phyloP scores from a whole-genome alignment of 495 filamentous ascomycete species.

The Neurospora tetrasperma region DNA sequence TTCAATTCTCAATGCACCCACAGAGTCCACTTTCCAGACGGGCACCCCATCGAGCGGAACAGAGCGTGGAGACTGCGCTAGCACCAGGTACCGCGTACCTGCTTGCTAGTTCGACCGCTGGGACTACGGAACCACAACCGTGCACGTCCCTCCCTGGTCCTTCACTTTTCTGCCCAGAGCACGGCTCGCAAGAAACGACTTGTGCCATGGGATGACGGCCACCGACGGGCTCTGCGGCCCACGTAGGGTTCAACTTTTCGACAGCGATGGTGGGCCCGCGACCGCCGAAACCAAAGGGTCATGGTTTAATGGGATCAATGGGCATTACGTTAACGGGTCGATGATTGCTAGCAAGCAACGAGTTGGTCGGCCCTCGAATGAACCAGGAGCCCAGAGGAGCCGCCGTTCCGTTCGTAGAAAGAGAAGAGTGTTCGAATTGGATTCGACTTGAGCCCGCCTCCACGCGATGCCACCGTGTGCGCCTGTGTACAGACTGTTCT shows the following conservation, averaged over 20 bases:
- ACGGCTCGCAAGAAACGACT: not conserved
- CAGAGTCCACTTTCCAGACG: not conserved
- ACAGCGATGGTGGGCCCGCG: not conserved
- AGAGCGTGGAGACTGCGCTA: not conserved
- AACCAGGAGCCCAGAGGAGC: not conserved
- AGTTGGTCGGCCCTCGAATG: not conserved
- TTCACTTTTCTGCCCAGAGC: not conserved
- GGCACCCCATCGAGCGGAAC: slow-evolving; percentile 1
- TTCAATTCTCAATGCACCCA: slow-evolving; percentile 1
- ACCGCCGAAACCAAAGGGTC: not conserved
- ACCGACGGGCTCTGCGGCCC: not conserved
- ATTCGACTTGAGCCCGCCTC: slow-evolving; percentile 8
- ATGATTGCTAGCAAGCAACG: not conserved
- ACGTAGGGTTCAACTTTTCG: not conserved
- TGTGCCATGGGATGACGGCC: not conserved
- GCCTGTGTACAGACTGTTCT: slow-evolving; percentile 7
- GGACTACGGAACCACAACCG: not conserved
- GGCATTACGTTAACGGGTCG: not conserved
- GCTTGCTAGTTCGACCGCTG: not conserved
- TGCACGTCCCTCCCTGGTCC: not conserved
- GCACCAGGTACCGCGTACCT: not conserved
- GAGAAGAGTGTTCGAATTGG: slow-evolving; percentile 7
- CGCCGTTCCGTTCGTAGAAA: not conserved
- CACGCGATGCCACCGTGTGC: slow-evolving; percentile 11
- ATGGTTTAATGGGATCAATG: not conserved